phyloP scores from a whole-genome alignment of 2,329 filamentous ascomycete genomes.

The Dothideomycetes sp. region DNA sequence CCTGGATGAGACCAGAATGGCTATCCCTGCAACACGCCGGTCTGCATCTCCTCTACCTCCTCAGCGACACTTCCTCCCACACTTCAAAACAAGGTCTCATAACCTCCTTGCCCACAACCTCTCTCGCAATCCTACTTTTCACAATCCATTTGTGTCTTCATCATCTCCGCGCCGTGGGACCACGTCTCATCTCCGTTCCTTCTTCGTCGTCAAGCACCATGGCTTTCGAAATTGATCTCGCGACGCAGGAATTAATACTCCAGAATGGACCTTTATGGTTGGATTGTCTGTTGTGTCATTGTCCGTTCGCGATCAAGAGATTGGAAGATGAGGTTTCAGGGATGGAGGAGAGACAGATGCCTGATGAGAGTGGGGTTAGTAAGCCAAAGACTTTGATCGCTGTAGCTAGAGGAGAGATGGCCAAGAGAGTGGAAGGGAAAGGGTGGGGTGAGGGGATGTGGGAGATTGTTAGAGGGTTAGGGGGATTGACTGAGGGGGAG shows the following conservation, averaged over 20 bases:
- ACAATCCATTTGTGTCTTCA: constrained; percentile 24
- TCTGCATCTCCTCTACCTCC: constrained; percentile 24
- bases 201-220: constrained; percentile 5
- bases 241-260: constrained; percentile 26
- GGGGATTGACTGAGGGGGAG: background rate
- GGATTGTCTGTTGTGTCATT: constrained; percentile 18
- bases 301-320: background rate
- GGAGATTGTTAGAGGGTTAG: background rate
- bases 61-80: constrained; percentile 19
- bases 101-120: constrained; percentile 21
- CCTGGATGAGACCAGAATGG: constrained; percentile 26
- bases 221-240: constrained; percentile 26
- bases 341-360: constrained; percentile 9
- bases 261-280: constrained; percentile 24
- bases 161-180: constrained; percentile 25
- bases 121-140: constrained; percentile 26
- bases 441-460: background rate
- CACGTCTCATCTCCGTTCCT: constrained; percentile 20
- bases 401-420: background rate
- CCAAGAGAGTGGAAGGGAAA: background rate
- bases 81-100: constrained; percentile 16
- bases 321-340: background rate
- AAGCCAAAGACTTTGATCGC: constrained; percentile 6
- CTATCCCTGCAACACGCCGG: constrained; percentile 24
- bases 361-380: background rate